Base-by-base conservation (phyloP, 768 basidiomycete species). In the Kwoniella bestiolae region DNA sequence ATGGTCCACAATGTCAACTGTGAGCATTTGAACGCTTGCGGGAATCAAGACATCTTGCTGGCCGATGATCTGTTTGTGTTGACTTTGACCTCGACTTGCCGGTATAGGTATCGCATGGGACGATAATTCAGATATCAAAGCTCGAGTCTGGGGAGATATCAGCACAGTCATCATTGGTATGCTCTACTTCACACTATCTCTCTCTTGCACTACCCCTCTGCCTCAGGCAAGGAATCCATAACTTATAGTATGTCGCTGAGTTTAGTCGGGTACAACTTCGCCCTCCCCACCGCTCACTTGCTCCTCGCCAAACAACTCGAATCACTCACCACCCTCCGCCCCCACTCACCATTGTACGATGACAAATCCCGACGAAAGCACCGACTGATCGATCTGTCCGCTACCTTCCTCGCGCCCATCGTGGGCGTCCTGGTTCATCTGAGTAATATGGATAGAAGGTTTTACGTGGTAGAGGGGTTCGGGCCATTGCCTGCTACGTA, bases 241-340 rank as follows among this genome's bases (percentile, higher is more conserved):
- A 18, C 38, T 16, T 18, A 55, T 21, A 35, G 32, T 3, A 1
- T 23, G 14, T 23, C 16, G 6, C 16, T 25, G 7, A 12, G 23
- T 41, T 14, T 32, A 70, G 79, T 80, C 61, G 77, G 72, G 3
- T 80, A 80, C 72, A 80, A 80, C 69, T 80, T 69, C 56, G 79
- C 70, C 26, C 65, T 78, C 5, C 79, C 79, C 28, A 60, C 75
- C 1, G 67, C 79, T 12, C 79, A 80, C 55, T 63, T 80, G 12
- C 31, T 80, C 26, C 72, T 80, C 5, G 79, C 79, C 11, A 72
- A 77, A 35, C 75, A 77, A 58, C 73, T 80, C 52, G 79, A 80
- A 62, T 65, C 66, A 3, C 66, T 72, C 32, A 80, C 79, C 3
- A 68, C 77, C 26, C 71, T 80, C 52, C 72, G 77, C 38, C 46